These are phyloP conservation scores for Auricularia sp. DNA, from an alignment of 768 basidiomycete genomes.

Conservation along the genomic window DNA sequence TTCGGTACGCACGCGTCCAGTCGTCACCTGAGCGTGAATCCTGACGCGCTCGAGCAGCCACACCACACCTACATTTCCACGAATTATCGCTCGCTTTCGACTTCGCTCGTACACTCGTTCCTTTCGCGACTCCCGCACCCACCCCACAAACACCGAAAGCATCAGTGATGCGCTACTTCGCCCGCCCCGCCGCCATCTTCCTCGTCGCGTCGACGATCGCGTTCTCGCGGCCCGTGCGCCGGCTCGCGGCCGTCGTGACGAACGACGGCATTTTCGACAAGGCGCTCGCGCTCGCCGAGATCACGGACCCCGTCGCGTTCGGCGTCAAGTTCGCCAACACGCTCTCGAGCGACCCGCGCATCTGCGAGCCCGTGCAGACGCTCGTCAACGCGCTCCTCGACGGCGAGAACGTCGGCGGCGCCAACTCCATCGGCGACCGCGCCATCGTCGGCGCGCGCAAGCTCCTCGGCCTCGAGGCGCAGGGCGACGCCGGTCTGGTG, in stretches of 20 bases:
- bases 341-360: constrained; percentile 5
- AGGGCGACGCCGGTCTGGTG: constrained; percentile 7
- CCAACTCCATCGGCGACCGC: constrained; percentile 5
- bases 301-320: neutral
- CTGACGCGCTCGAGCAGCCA: too few relatives aligned
- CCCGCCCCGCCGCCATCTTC: neutral
- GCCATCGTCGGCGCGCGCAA: constrained; percentile 6
- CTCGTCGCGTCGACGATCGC: neutral
- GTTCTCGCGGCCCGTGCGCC: neutral
- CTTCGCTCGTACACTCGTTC: too few relatives aligned
- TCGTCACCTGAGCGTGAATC: too few relatives aligned
- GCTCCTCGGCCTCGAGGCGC: constrained; percentile 2
- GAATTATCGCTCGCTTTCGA: too few relatives aligned
- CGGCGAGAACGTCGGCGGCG: constrained; percentile 6
- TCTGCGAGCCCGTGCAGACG: constrained; percentile 2
- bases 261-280: constrained; percentile 2
- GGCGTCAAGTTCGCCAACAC: constrained; percentile 6
- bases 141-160: too few relatives aligned
- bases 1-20: neutral
- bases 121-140: too few relatives aligned
- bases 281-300: neutral
- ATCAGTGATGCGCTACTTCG: neutral
- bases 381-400: neutral
- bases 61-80: too few relatives aligned
- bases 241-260: neutral